Evolutionary conservation across 306 rosid genomes (phyloP).

Genomic region (Cicer bijugum): DNA sequence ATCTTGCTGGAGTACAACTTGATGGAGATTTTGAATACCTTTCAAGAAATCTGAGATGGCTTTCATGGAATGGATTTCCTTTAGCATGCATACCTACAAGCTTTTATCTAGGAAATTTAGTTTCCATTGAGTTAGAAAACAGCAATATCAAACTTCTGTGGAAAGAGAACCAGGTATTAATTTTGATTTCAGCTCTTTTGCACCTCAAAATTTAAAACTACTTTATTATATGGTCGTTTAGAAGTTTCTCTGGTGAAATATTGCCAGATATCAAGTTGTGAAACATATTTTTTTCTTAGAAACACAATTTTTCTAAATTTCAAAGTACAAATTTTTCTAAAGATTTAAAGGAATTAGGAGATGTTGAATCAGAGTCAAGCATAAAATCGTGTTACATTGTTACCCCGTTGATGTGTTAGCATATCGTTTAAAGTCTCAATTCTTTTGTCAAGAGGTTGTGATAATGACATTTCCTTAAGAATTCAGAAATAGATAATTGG

Average conservation of each 20-base stretch:
- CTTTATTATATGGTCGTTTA: neutral
- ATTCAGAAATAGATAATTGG: neutral
- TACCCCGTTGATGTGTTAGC: neutral
- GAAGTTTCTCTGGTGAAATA: neutral
- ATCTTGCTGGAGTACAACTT: constrained; percentile 11
- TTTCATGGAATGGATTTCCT: neutral
- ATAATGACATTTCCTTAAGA: neutral
- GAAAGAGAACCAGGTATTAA: constrained; percentile 36
- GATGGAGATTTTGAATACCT: neutral
- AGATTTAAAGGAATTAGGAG: neutral
- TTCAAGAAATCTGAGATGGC: neutral
- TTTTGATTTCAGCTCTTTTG: neutral
- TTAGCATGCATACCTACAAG: neutral
- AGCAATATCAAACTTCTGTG: constrained; percentile 18
- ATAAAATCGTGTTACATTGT: no score
- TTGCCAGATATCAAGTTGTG: neutral
- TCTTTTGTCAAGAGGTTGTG: neutral
- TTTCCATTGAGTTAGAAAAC: constrained; percentile 7
- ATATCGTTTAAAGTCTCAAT: neutral
- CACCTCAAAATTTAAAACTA: neutral
- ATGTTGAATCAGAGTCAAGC: neutral
- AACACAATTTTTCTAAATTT: neutral
- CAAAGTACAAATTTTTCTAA: no score
- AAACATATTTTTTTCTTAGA: neutral
- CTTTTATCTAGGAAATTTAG: neutral